Evolutionary conservation across 2,329 filamentous ascomycete genomes (phyloP).

Genomic region (Stagonosporopsis vannaccii): DNA sequence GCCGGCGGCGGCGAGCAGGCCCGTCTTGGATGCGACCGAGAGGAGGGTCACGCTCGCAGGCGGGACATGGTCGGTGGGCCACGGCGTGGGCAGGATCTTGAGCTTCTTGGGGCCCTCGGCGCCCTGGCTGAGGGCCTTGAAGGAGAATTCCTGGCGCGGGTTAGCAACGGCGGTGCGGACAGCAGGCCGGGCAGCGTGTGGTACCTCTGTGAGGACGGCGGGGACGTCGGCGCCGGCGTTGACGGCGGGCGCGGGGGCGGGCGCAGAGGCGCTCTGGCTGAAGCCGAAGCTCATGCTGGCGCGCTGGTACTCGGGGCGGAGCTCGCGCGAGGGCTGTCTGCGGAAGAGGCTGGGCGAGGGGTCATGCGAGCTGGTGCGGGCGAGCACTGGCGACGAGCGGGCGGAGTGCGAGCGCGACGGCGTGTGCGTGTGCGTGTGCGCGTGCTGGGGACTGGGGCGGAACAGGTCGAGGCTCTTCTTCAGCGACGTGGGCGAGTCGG

Average conservation of each 20-base stretch:
- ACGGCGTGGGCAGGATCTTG: conserved; percentile 77
- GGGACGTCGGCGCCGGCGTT: conserved; percentile 72
- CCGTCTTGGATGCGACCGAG: conserved; percentile 79
- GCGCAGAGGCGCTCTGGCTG: conserved; percentile 50
- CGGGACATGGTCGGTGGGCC: conserved; percentile 74
- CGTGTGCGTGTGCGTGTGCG: conserved; percentile 16
- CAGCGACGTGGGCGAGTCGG: conserved; percentile 7
- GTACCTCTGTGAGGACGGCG: conserved; percentile 83
- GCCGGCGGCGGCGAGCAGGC: conserved; percentile 85
- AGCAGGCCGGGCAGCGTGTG: too few relatives aligned
- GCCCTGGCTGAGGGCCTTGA: conserved; percentile 63
- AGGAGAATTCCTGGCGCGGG: conserved; percentile 71
- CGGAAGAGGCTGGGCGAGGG: conserved; percentile 29
- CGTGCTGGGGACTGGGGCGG: conserved; percentile 32
- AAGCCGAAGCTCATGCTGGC: conserved; percentile 71
- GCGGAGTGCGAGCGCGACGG: conserved; percentile 21
- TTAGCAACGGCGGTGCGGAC: conserved; percentile 16
- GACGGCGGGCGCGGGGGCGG: conserved; percentile 45
- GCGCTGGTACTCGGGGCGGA: conserved; percentile 34
- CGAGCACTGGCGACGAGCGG: conserved; percentile 23
- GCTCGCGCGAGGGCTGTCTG: conserved; percentile 36
- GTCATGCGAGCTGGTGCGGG: conserved; percentile 38
- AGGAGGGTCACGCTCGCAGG: conserved; percentile 81
- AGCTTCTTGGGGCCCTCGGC: conserved; percentile 83
- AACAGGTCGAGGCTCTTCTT: conserved; percentile 34